Evolutionary conservation across 176 grass and related monocot genomes (phyloP), one percentile per base, ranked within the genome.

Genomic region (Bolboschoenus planiculmis): DNA sequence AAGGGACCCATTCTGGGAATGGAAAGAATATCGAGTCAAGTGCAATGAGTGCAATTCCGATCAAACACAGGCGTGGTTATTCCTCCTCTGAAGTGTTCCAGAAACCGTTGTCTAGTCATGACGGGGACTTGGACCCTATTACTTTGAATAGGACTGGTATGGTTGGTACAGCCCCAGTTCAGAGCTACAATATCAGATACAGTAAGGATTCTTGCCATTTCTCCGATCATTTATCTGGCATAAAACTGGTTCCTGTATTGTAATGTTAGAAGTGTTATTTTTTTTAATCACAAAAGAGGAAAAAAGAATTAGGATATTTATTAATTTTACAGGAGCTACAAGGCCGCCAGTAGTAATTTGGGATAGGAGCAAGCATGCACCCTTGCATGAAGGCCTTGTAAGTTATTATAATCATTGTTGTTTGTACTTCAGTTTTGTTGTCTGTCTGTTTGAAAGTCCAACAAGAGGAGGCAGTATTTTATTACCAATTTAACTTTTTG

Each of bases 181-280:
- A 77, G 83, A 91, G 16, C 68, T 83, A 76, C 48, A 57, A 57
- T 36, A 20, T 80, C 77, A 77, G 84, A 84, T 81, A 88, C 62
- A 47, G 91, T 97, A 88, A 93, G 88, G 44, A 50, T 56, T 10
- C 42, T 66, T 70, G 67, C 54, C 24, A 40, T 81, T n/a, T 81
- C 30, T 72, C 21, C 23, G 34, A 47, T 56, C 68, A 33, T 3
- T 67, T 35, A 50, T 58, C 14, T 89, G 14, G 33, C 20, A 72
- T 87, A 51, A 85, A 68, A 36, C 18, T 60, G 14, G 39, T 30
- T 77, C 26, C n/a, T 29, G 31, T 56, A 56, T 58, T n/a, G 18
- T 79, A 21, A 78, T 78, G 29, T 39, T 65, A 58, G 16, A 83
- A 83, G 50, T 78, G 24, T 42, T 34, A 53, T 84, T 72, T 84